A percentile compares a stretch with the other conserved stretches of the same genome.
Conservation (phyloP, 306 rosid species). For the Prunus kanzakura region DNA sequence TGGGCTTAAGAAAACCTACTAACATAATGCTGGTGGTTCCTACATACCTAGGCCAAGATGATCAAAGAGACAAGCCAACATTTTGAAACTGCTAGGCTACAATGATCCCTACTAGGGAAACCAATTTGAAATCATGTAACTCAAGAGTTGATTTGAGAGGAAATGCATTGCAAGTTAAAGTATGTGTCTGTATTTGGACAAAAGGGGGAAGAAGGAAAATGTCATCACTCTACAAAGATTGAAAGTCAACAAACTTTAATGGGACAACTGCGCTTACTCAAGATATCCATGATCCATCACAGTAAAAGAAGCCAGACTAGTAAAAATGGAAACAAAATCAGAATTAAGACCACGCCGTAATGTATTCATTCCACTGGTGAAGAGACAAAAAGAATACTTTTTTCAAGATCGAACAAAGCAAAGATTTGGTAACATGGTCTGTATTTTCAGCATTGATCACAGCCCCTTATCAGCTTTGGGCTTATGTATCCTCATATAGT, state of each 20-base stretch:
- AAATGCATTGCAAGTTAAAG: background rate
- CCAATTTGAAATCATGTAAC: background rate
- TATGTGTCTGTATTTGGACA: background rate
- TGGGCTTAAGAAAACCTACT: background rate
- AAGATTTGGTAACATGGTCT: background rate
- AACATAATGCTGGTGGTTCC: background rate
- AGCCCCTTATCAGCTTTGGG: slow-evolving; percentile 6
- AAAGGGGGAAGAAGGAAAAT: background rate
- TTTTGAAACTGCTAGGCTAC: background rate
- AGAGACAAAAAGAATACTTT: background rate
- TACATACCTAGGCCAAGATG: background rate
- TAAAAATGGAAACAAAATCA: slow-evolving; percentile 11
- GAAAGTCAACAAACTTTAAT: background rate
- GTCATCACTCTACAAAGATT: background rate
- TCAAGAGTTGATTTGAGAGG: background rate
- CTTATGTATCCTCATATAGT: slow-evolving; percentile 3
- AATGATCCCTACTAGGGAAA: background rate
- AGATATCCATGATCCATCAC: background rate
- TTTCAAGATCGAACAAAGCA: slow-evolving; percentile 21
- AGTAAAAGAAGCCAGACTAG: slow-evolving; percentile 10
- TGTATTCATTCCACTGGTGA: slow-evolving; percentile 19
- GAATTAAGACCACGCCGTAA: slow-evolving; percentile 19
- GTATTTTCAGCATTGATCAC: background rate
- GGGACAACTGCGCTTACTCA: background rate
- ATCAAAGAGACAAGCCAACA: background rate